A percentile compares a stretch with the other conserved stretches of the same genome.
phyloP scores from a whole-genome alignment of 768 basidiomycete genomes.

The Daedalea quercina region DNA sequence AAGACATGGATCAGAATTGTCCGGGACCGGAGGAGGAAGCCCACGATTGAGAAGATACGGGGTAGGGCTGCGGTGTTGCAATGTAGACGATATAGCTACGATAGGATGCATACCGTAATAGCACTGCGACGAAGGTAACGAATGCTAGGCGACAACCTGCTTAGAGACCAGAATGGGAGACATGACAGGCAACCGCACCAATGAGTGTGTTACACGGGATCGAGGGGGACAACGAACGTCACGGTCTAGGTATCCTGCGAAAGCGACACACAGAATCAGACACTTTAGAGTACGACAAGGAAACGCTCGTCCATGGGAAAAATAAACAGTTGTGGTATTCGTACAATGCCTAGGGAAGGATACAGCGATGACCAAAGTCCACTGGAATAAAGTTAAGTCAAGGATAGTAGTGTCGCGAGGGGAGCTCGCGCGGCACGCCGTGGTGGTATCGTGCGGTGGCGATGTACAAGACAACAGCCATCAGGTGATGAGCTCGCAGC shows the following conservation, averaged over 20 bases:
- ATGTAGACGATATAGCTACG: neutral
- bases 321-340: neutral
- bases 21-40: conserved; percentile 73
- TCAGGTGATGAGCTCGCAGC: neutral
- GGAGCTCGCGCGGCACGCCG: neutral
- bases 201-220: neutral
- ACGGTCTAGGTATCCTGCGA: neutral
- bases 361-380: neutral
- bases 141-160: too few species aligned
- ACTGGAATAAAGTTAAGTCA: neutral
- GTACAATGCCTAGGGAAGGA: neutral
- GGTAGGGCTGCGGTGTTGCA: neutral
- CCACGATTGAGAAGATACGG: conserved; percentile 50
- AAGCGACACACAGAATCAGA: neutral
- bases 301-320: neutral
- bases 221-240: neutral
- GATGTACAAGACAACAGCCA: neutral
- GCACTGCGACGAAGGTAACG: too few species aligned
- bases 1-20: conserved; percentile 59
- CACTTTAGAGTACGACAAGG: neutral
- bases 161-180: too few species aligned
- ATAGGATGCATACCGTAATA: neutral
- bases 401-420: neutral
- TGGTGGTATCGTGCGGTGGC: too few species aligned
- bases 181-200: too few species aligned